Evolutionary conservation across 345 rosid genomes (phyloP), one percentile per base, ranked within the genome.

Genomic region (Citrus mangshanensis): DNA sequence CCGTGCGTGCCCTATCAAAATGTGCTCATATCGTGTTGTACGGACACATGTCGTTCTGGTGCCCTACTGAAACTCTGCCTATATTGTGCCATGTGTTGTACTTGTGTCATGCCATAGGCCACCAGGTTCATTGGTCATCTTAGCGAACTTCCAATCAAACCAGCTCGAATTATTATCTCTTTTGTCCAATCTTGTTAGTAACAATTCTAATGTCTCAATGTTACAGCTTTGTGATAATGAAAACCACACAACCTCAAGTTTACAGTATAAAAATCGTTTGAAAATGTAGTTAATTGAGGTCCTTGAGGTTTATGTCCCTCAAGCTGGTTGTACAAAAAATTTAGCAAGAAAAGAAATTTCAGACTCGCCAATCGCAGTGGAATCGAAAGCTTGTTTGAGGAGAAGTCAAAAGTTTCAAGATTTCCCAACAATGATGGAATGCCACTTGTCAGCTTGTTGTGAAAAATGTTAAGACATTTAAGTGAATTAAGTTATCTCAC

Each of bases 31-130:
- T 0, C 0, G 12, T 38, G 42, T 38, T 38, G 12, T 38, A 38
- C 3, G 0, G 0, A 9, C 3, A 38, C 0, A 0, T 9, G 12
- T 40, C 0, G 3, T 40, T 9, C 3, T 2, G 3, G 46, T 40
- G 0, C 3, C 46, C 1, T 9, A 9, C 4, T 1, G 12, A 9
- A 9, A 9, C 13, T 40, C 3, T 40, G 12, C 3, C 0, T 38
- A 0, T 38, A 8, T 38, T 7, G 40, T 38, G 9, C 40, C 9
- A 7, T 38, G 40, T 37, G 9, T 0, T 0, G 7, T 9, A 2
- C 60, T 0, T 9, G 46, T 40, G 46, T 40, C 46, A 2, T 40
- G 3, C 46, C 3, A 40, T 0, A 2, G 0, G 46, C 46, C 1
- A 9, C 46, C 12, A 40, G 12, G 13, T 9, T 40, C 12, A 40